Evolutionary conservation across 2,329 filamentous ascomycete genomes (phyloP), one percentile per base, ranked within the genome.

Genomic region (Colletotrichum sojae): DNA sequence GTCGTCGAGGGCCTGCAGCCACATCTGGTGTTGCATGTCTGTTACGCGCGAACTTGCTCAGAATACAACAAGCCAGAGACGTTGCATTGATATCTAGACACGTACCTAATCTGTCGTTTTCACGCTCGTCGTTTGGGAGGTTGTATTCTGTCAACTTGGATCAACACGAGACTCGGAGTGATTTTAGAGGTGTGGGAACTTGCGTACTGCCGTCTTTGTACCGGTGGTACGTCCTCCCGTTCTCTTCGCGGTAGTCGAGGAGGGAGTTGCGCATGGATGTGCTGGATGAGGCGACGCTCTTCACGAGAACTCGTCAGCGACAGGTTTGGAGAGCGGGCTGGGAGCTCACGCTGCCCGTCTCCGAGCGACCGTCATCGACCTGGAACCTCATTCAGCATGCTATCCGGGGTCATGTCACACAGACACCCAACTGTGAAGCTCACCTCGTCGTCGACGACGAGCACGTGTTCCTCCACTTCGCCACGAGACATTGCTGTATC

Each of bases 1-100:
- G 10, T 75, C 74, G 0, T 76, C 73, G 3, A 78, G 73, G 0
- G 77, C 80, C 3, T 81, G 71, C 0, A 71, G 60, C 54, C 78
- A 79, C 0, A 81, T 67, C n/a, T 79, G 74, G 49, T 82, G 80
- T 65, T 80, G 77, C 0, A 82, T 67, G 57, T 82, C 78, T n/a
- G n/a, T n/a, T n/a, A n/a, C n/a, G n/a, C n/a, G n/a, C n/a, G n/a
- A n/a, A n/a, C n/a, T n/a, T n/a, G n/a, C n/a, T n/a, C n/a, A n/a
- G 40, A 15, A 43, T n/a, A 18, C 13, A 48, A 5, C 6, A 18
- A 18, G 16, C 15, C 2, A 5, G 13, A 20, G 9, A 22, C n/a
- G 22, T 22, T 22, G 22, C 22, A 22, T 22, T 22, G 22, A 22
- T 22, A 22, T 22, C 15, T 6, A 5, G 13, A 20, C 4, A 22